phyloP scores from a whole-genome alignment of 2,329 filamentous ascomycete species.

The Fusarium dlaminii region DNA sequence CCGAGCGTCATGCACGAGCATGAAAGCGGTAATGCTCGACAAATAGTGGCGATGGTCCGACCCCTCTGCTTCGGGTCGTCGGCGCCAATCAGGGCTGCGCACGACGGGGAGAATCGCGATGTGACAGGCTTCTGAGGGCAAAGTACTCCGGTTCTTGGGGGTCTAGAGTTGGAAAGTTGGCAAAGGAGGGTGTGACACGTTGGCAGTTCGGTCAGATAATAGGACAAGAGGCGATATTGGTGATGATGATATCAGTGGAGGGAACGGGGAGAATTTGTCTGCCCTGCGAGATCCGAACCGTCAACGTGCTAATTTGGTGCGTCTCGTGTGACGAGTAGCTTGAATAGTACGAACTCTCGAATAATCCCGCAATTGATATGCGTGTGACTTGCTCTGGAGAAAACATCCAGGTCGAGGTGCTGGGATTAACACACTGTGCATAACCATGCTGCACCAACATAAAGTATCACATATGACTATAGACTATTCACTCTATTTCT shows the following conservation, averaged over 20 bases:
- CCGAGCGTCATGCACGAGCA: slow-evolving; percentile 33
- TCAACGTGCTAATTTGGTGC: not conserved
- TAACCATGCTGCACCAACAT: not conserved
- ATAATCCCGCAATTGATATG: slow-evolving; percentile 37
- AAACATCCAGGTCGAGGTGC: not conserved
- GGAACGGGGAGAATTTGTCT: slow-evolving; percentile 9
- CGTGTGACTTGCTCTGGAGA: not conserved
- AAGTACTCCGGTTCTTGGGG: not conserved
- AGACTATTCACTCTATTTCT: not conserved
- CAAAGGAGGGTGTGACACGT: not conserved
- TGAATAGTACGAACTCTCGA: slow-evolving; percentile 5
- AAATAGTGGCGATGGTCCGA: slow-evolving; percentile 31
- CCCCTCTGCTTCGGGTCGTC: slow-evolving; percentile 36
- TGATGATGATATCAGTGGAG: not conserved
- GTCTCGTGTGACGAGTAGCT: slow-evolving; percentile 14
- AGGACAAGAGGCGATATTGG: not conserved
- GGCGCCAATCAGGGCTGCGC: slow-evolving; percentile 26
- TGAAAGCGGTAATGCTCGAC: slow-evolving; percentile 35
- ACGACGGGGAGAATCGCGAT: slow-evolving; percentile 27
- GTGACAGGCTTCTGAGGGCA: not conserved
- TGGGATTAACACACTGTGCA: slow-evolving; percentile 19
- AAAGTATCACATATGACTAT: rapidly evolving
- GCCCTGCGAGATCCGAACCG: slow-evolving; percentile 35
- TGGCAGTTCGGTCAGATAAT: not conserved
- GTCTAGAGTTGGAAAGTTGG: slow-evolving; percentile 1